These are phyloP conservation scores for Trichoderma atrobrunneum DNA, from an alignment of 2,329 filamentous ascomycete species.

Conservation along the genomic window DNA sequence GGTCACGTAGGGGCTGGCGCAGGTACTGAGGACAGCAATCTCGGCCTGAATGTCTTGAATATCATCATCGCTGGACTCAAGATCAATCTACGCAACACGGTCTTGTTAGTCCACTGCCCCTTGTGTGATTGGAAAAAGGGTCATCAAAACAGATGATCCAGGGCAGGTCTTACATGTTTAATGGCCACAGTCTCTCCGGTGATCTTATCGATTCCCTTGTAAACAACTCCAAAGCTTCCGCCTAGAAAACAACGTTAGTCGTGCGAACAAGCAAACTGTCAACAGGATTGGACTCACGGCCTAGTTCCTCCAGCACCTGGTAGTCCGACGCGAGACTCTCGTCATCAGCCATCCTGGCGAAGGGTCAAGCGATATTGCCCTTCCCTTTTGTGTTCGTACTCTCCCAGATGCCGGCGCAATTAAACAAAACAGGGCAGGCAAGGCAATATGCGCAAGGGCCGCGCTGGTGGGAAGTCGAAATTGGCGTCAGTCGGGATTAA, in stretches of 20 bases:
- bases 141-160: not conserved
- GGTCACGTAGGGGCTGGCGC: slow-evolving; percentile 88
- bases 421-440: not conserved
- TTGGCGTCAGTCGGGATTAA: not conserved
- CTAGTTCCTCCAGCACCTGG: slow-evolving; percentile 93
- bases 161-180: slow-evolving; percentile 70
- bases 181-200: slow-evolving; percentile 95
- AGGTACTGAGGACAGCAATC: slow-evolving; percentile 91
- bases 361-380: slow-evolving; percentile 16
- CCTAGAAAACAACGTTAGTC: slow-evolving; percentile 48
- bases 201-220: slow-evolving; percentile 88
- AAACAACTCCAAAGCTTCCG: slow-evolving; percentile 94
- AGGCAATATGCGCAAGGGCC: not conserved
- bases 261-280: not conserved
- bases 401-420: not conserved
- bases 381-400: not conserved
- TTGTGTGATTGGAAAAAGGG: not conserved
- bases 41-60: slow-evolving; percentile 98
- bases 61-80: slow-evolving; percentile 97
- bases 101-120: not conserved
- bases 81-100: slow-evolving; percentile 73
- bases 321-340: slow-evolving; percentile 79
- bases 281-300: slow-evolving; percentile 61
- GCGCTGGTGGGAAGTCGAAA: not conserved
- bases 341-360: slow-evolving; percentile 48